Conservation (phyloP, 2,329 filamentous ascomycete genomes). For the Ophiocordyceps australis region DNA sequence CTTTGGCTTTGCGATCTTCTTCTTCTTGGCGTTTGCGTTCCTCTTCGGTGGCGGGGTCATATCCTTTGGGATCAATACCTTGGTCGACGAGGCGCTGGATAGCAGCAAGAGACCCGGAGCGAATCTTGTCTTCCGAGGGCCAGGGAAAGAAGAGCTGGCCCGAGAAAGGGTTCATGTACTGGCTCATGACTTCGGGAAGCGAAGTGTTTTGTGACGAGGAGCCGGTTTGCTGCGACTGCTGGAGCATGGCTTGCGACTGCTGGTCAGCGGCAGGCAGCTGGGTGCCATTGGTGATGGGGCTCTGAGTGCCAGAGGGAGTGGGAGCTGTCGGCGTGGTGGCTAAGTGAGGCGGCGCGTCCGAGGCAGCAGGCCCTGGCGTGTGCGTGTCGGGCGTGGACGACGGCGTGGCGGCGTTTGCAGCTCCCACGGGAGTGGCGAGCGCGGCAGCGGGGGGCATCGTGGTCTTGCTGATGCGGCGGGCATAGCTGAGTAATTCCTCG, state of each 20-base stretch:
- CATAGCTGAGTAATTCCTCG: conserved; percentile 58
- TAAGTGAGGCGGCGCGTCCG: conserved; percentile 11
- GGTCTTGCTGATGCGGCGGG: conserved; percentile 62
- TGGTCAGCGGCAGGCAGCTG: conserved; percentile 10
- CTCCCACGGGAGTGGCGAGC: conserved; percentile 15
- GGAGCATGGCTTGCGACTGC: conserved; percentile 16
- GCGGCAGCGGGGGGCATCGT: conserved; percentile 50
- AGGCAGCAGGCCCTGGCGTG: no score
- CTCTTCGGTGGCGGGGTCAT: conserved; percentile 37
- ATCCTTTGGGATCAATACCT: conserved; percentile 41
- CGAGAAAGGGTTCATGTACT: conserved; percentile 35
- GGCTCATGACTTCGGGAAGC: conserved; percentile 28
- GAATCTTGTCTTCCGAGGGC: conserved; percentile 55
- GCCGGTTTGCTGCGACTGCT: conserved; percentile 15
- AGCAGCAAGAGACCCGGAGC: conserved; percentile 45
- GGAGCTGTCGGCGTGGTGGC: conserved; percentile 13
- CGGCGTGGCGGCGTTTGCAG: conserved; percentile 8
- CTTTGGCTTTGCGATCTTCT: conserved; percentile 25
- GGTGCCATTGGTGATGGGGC: conserved; percentile 14
- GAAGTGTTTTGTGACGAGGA: conserved; percentile 15
- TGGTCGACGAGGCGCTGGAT: conserved; percentile 43
- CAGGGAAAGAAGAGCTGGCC: conserved; percentile 55
- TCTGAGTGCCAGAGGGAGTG: conserved; percentile 15
- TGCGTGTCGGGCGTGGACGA: conserved; percentile 14
- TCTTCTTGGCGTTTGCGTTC: conserved; percentile 30